These are phyloP conservation scores for Penicillium sp. DNA, from an alignment of 2,329 filamentous ascomycete species.

Conservation along the genomic window DNA sequence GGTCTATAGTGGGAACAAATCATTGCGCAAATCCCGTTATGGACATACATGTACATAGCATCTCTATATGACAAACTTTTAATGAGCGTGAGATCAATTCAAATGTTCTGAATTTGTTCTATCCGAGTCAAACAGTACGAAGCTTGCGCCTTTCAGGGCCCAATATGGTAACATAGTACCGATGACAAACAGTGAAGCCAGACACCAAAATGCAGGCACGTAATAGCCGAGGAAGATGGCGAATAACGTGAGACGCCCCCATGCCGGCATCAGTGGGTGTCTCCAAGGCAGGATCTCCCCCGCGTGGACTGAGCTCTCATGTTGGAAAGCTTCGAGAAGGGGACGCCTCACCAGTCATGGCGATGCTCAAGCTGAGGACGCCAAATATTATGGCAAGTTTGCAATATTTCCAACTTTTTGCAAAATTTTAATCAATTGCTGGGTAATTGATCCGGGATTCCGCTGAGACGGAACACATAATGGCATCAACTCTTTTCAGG, in stretches of 20 bases:
- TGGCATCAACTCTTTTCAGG: too few species aligned
- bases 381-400: not conserved
- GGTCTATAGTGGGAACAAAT: not conserved
- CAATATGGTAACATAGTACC: not conserved
- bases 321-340: not conserved
- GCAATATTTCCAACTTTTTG: not conserved
- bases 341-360: not conserved
- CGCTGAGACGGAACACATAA: not conserved
- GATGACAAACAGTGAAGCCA: not conserved
- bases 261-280: not conserved
- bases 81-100: not conserved
- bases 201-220: not conserved
- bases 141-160: not conserved
- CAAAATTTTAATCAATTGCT: too few species aligned
- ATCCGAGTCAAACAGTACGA: not conserved
- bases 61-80: not conserved
- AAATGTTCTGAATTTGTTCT: not conserved
- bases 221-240: not conserved
- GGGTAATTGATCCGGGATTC: not conserved
- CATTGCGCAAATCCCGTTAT: not conserved
- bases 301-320: not conserved
- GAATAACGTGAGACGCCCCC: not conserved
- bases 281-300: not conserved
- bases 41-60: not conserved
- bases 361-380: not conserved